phyloP scores from a whole-genome alignment of 176 grass and related monocot species.

The Paspalum vaginatum region DNA sequence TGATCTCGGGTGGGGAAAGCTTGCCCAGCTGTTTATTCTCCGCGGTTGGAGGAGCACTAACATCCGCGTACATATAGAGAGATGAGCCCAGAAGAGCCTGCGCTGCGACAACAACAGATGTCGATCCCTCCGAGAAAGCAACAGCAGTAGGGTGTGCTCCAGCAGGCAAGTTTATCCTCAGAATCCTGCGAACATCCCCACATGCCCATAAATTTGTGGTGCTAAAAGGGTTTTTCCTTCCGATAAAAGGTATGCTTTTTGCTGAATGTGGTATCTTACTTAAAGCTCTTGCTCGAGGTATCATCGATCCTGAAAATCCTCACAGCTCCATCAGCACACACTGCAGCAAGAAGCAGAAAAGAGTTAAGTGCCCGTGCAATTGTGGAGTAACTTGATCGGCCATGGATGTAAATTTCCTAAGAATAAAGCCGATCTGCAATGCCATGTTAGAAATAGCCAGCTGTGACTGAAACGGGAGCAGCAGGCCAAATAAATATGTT shows the following conservation, averaged over 20 bases:
- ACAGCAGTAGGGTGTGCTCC: conserved; percentile 86
- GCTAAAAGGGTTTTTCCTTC: not conserved
- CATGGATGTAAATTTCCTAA: not conserved
- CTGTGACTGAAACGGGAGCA: not conserved
- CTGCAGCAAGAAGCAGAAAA: conserved; percentile 48
- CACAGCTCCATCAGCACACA: conserved; percentile 83
- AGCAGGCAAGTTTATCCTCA: conserved; percentile 88
- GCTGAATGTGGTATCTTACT: conserved; percentile 48
- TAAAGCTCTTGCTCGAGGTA: conserved; percentile 94
- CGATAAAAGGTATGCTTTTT: not conserved
- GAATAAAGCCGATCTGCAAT: not conserved
- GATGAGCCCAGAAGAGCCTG: conserved; percentile 78
- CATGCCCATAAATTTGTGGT: not conserved
- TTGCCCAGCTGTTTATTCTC: conserved; percentile 68
- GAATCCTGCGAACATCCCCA: conserved; percentile 51
- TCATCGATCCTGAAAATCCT: conserved; percentile 87
- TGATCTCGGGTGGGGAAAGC: conserved; percentile 79
- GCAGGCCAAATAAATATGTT: not conserved
- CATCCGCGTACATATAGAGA: conserved; percentile 88
- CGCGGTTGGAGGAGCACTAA: conserved; percentile 60
- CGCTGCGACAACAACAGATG: conserved; percentile 83
- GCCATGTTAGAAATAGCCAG: not conserved
- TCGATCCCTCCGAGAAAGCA: conserved; percentile 74
- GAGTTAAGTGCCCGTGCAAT: not conserved
- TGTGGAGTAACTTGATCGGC: not conserved